These are phyloP conservation scores for Colletotrichum orbiculare DNA, from an alignment of 2,329 filamentous ascomycete species.

Conservation along the genomic window DNA sequence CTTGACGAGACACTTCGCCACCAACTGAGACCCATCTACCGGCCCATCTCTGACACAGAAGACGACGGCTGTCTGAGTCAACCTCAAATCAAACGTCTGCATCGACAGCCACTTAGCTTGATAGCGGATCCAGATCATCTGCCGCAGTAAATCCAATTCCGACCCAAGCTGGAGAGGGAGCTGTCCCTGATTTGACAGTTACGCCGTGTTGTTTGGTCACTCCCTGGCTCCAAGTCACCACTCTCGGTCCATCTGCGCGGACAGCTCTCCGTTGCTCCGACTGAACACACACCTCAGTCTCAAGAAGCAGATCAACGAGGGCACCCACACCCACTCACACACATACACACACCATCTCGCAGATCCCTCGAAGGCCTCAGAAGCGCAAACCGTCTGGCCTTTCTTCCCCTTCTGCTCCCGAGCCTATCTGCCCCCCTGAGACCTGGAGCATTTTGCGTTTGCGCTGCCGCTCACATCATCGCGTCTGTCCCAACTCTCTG, in stretches of 20 bases:
- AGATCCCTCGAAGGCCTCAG: conserved; percentile 12
- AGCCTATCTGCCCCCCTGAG: conserved; percentile 3
- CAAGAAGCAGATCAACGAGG: conserved; percentile 17
- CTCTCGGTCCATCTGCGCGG: conserved; percentile 15
- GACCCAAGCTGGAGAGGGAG: background rate
- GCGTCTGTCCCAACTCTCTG: conserved; percentile 4
- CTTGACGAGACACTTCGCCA: no score
- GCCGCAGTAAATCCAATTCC: conserved; percentile 1
- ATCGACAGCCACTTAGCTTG: no score
- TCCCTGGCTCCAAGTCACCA: conserved; percentile 11
- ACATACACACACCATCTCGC: background rate
- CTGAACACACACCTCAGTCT: background rate
- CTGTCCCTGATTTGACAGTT: background rate
- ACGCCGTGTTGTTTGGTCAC: background rate
- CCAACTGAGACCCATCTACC: no score
- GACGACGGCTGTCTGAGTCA: no score
- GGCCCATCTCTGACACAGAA: no score
- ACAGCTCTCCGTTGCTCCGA: conserved; percentile 15
- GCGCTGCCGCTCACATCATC: conserved; percentile 10
- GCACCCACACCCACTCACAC: conserved; percentile 9
- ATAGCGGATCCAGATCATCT: no score
- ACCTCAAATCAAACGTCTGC: no score
- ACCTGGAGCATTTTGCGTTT: background rate
- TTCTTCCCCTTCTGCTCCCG: background rate
- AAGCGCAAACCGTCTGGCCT: background rate